These are phyloP conservation scores for Bruguiera parviflora DNA, from an alignment of 345 rosid genomes.

Conservation along the genomic window DNA sequence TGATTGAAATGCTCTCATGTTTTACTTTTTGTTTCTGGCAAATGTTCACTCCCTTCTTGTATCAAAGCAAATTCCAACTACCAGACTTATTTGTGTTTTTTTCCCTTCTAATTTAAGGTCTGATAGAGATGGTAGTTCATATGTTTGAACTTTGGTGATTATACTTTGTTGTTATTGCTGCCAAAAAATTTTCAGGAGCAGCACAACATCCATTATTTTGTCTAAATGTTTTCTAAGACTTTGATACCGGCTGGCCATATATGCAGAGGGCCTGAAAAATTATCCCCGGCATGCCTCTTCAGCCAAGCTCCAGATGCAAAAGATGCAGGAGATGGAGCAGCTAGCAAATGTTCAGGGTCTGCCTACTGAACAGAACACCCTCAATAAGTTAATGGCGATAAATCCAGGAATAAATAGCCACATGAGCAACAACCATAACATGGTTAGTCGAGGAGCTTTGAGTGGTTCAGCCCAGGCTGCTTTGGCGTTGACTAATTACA, in stretches of 20 bases:
- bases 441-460: conserved; percentile 56
- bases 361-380: conserved; percentile 71
- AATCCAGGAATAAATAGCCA: conserved; percentile 58
- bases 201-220: neutral
- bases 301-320: conserved; percentile 72
- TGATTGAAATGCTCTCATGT: neutral
- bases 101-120: too few species aligned
- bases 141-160: neutral
- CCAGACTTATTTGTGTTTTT: too few species aligned
- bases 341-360: conserved; percentile 67
- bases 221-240: neutral
- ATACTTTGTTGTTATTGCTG: neutral
- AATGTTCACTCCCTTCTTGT: neutral
- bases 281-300: conserved; percentile 56
- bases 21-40: neutral
- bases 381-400: conserved; percentile 73
- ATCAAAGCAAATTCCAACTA: too few species aligned
- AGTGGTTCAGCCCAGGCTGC: conserved; percentile 84
- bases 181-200: neutral
- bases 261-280: conserved; percentile 86
- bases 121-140: neutral
- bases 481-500: conserved; percentile 68
- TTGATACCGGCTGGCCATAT: neutral
- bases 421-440: conserved; percentile 44
- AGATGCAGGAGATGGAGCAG: conserved; percentile 86